Base-by-base conservation (phyloP, 495 filamentous ascomycete species). In the Penicillium antarcticum region DNA sequence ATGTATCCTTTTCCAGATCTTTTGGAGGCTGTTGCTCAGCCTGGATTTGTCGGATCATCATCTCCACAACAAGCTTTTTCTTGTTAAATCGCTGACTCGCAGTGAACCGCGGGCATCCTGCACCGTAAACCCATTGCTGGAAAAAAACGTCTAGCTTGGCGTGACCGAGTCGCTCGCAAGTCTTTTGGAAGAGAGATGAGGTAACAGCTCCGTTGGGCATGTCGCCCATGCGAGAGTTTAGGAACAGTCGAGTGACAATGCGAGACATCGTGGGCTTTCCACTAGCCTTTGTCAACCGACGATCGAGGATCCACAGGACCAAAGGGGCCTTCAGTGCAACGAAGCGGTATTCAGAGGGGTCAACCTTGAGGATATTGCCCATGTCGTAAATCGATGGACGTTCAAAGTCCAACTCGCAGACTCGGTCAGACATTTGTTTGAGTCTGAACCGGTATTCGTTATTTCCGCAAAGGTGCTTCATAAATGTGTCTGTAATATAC, bases 1-100 rank as follows among this genome's bases (percentile, higher is more conserved):
- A 97, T 0, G 85, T 79, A 18, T 81, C 77, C 52, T 86, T 86
- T 10, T 82, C 77, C 18, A 80, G 69, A 33, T 80, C 74, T 42
- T 76, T 70, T 54, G 79, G 63, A 63, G 65, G 63, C 14, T 66
- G 56, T 19, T 71, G 74, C 5, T 84, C 77, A 13, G 65, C 76
- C 63, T 97, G 94, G 2, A 80, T 79, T 63, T 99, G 95, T 38
- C 77, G 79, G 55, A 99, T 92, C 46, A 80, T 83, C 82, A 99
- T 91, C 65, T 97, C 91, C 3, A 99, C 88, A 13, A 92, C 90
- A 29, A 97, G 79, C 59, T 95, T 88, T 70, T 99, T 99, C 76
- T 97, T 97, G 58, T 97, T 99, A 70, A 99, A 97, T 21, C 84
- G 80, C 55, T 96, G 91, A 14, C 80, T 87, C 42, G 94, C 87